A percentile compares a stretch with the other conserved stretches of the same genome.
phyloP scores from a whole-genome alignment of 1,139 yeast species.

The Lodderomyces parapsilosis region DNA sequence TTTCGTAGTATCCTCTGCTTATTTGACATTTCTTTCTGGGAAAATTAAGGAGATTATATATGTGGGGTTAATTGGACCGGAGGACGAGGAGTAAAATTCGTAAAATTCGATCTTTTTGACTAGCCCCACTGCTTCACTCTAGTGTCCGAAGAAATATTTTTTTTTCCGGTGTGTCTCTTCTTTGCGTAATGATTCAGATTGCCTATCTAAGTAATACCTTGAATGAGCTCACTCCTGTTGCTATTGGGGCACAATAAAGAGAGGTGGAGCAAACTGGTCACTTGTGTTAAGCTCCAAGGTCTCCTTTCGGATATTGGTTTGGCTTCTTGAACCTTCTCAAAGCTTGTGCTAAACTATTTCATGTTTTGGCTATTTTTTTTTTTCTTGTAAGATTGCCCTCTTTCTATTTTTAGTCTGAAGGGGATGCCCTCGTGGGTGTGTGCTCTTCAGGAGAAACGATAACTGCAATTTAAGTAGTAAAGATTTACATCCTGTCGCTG shows the following conservation, averaged over 20 bases:
- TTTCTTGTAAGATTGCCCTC: background rate
- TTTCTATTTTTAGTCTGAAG: background rate
- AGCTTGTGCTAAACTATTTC: background rate
- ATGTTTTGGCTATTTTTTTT: too few relatives aligned
- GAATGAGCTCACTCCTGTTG: background rate
- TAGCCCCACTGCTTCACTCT: too few relatives aligned
- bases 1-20: slow-evolving; percentile 13
- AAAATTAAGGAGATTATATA: background rate
- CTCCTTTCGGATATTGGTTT: background rate
- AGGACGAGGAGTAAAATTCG: too few relatives aligned
- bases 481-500: too few relatives aligned
- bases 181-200: slow-evolving; percentile 1
- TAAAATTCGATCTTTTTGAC: too few relatives aligned
- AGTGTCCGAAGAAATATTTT: too few relatives aligned
- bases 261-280: background rate
- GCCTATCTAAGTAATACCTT: background rate
- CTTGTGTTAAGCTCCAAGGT: too few relatives aligned
- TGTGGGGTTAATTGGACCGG: background rate
- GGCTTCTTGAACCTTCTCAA: background rate
- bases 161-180: background rate
- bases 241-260: background rate
- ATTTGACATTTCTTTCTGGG: background rate
- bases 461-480: too few relatives aligned
- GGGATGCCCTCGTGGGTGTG: background rate
- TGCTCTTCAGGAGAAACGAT: background rate